Evolutionary conservation across 805 yeast species (phyloP).

Genomic region (Suhomyces xylopsoci): DNA sequence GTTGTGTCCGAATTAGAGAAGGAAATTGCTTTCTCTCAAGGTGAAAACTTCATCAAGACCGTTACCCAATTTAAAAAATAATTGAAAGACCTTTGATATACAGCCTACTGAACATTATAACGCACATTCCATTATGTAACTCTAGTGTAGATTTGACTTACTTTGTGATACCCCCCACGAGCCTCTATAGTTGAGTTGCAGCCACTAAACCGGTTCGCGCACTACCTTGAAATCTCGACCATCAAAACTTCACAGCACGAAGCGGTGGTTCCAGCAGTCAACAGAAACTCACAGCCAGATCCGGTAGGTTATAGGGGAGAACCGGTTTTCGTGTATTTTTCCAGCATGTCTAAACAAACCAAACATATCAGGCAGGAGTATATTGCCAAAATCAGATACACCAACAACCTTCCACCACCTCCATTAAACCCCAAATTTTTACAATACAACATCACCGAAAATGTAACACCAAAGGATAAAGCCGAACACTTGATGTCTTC

Average conservation of each 20-base stretch:
- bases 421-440: conserved; percentile 85
- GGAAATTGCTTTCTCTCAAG: conserved; percentile 20
- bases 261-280: not conserved
- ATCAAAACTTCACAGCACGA: not conserved
- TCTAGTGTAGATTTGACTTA: not conserved
- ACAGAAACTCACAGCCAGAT: not conserved
- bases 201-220: not conserved
- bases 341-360: conserved; percentile 6
- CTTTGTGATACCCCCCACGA: not conserved
- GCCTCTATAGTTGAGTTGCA: not conserved
- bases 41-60: conserved; percentile 15
- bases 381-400: conserved; percentile 78
- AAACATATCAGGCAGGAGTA: conserved; percentile 63
- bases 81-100: not conserved
- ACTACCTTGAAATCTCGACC: not conserved
- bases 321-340: not conserved
- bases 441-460: conserved; percentile 45
- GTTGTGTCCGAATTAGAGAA: conserved; percentile 17
- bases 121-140: not conserved
- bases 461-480: conserved; percentile 34
- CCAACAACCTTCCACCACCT: conserved; percentile 89
- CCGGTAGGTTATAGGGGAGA: not conserved
- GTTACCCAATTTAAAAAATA: conserved; percentile 16
- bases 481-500: conserved; percentile 59
- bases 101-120: not conserved